Evolutionary conservation across 2,329 filamentous ascomycete species (phyloP).

Genomic region (Pyricularia pennisetigena): DNA sequence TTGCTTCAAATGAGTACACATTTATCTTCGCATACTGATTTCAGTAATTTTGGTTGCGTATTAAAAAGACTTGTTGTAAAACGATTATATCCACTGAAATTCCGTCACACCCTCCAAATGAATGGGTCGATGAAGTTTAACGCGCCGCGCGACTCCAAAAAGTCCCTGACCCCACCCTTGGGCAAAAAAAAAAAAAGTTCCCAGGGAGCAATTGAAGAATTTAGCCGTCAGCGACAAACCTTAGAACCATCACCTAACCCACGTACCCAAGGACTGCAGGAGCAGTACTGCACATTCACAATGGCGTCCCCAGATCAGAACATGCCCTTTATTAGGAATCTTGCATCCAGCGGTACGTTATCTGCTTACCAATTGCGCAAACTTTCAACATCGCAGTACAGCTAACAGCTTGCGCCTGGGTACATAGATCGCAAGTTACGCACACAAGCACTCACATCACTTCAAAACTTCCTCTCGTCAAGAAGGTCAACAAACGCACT

Average conservation of each 20-base stretch:
- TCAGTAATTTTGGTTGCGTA: too few species aligned
- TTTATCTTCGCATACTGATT: too few species aligned
- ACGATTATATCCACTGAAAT: too few species aligned
- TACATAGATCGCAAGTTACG: slow-evolving; percentile 64
- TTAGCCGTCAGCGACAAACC: not conserved
- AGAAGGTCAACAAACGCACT: slow-evolving; percentile 42
- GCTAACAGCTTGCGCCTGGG: not conserved
- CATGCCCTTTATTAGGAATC: slow-evolving; percentile 70
- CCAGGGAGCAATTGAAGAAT: not conserved
- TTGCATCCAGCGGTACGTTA: slow-evolving; percentile 68
- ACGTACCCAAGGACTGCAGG: not conserved
- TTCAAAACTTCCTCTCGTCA: slow-evolving; percentile 66
- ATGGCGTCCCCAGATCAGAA: slow-evolving; percentile 33
- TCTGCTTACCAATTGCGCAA: not conserved
- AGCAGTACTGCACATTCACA: slow-evolving; percentile 8
- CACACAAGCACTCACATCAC: slow-evolving; percentile 65
- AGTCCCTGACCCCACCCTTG: not conserved
- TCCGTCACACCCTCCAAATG: too few species aligned
- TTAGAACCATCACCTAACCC: not conserved
- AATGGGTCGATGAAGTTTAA: not conserved
- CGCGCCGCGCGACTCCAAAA: not conserved
- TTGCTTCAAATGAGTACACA: too few species aligned
- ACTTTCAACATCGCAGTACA: not conserved
- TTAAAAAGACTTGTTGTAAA: too few species aligned
- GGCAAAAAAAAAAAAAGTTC: slow-evolving; percentile 4